Percentiles rank a stretch among this genome's conserved stretches.
These are phyloP conservation scores for Euphorbia lathyris DNA, from an alignment of 345 rosid species.

Conservation along the genomic window DNA sequence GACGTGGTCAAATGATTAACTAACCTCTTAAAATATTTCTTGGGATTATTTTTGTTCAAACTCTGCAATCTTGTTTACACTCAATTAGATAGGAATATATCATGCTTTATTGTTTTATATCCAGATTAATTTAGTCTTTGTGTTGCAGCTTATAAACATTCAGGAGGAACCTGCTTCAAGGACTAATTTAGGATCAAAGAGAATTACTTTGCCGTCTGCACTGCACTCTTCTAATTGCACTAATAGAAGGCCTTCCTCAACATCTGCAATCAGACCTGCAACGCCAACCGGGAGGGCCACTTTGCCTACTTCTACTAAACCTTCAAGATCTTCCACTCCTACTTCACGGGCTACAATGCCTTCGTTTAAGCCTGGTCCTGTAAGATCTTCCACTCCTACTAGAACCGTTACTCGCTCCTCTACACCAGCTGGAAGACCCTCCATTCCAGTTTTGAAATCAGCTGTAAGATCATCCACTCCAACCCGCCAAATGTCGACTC, in stretches of 20 bases:
- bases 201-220: not conserved
- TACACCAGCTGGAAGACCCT: slow-evolving; percentile 45
- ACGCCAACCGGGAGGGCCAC: slow-evolving; percentile 27
- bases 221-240: slow-evolving; percentile 12
- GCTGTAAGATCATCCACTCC: slow-evolving; percentile 30
- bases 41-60: not conserved
- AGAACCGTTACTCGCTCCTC: slow-evolving; percentile 42
- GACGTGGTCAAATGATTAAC: too few relatives aligned
- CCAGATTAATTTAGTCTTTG: slow-evolving; percentile 23
- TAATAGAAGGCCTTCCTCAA: slow-evolving; percentile 23
- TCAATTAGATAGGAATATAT: slow-evolving; percentile 6
- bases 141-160: slow-evolving; percentile 25
- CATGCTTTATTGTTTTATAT: slow-evolving; percentile 14
- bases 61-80: not conserved
- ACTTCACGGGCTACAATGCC: slow-evolving; percentile 22
- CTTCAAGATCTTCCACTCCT: slow-evolving; percentile 23
- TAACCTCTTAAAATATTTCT: not conserved
- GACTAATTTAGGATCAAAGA: slow-evolving; percentile 15
- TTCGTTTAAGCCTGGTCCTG: slow-evolving; percentile 39
- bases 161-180: slow-evolving; percentile 26
- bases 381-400: slow-evolving; percentile 51
- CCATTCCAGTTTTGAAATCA: slow-evolving; percentile 36
- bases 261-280: slow-evolving; percentile 21
- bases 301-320: slow-evolving; percentile 16
- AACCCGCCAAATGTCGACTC: slow-evolving; percentile 14